Evolutionary conservation across 164 flowering plant genomes (phyloP), one percentile per base, ranked within the genome.

Genomic region (Cinnamomum micranthum): DNA sequence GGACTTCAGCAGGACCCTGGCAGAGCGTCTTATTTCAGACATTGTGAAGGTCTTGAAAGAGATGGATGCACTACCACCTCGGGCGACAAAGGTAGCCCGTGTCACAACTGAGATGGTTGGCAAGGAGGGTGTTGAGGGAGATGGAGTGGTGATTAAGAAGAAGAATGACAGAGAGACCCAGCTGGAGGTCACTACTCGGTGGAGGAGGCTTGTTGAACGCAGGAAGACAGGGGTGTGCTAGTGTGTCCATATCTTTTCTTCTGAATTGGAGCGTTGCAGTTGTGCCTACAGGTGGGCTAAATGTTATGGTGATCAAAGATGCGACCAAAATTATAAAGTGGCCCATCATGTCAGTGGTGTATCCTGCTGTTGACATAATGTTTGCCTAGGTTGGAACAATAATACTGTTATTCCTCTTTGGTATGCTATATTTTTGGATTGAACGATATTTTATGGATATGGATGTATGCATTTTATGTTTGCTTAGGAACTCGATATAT

Each of bases 1-100:
- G 80, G 94, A 90, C 51, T 90, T 90, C 81, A 85, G 86, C 81
- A 79, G 91, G n/a, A 72, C 77, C 74, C 78, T 90, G 72, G 90
- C 85, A 0, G 90, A 84, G 72, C 81, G 91, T 10, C 90, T 90
- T 1, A 22, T 87, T 9, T 2, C 71, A 0, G 82, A 90, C 74
- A 75, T 88, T 12, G 74, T 75, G 59, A 86, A 84, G 68, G 90
- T 88, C 4, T 6, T 88, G 71, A 71, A 81, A 70, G 88, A 85
- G 73, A 13, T 86, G 27, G 92, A 87, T 1, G 17, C 60, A 2
- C 74, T 71, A 1, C 86, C 84, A 55, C 77, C 76, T 20, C 51
- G 47, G 2, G 0, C 76, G 3, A 66, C 73, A 10, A 77, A 52
- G 47, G 78, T 75, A 15, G 83, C 79, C 2, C 82, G 72, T 50